Percentiles rank a stretch among this genome's conserved stretches.
These are phyloP conservation scores for Punica granatum DNA, from an alignment of 345 rosid genomes.

Conservation along the genomic window DNA sequence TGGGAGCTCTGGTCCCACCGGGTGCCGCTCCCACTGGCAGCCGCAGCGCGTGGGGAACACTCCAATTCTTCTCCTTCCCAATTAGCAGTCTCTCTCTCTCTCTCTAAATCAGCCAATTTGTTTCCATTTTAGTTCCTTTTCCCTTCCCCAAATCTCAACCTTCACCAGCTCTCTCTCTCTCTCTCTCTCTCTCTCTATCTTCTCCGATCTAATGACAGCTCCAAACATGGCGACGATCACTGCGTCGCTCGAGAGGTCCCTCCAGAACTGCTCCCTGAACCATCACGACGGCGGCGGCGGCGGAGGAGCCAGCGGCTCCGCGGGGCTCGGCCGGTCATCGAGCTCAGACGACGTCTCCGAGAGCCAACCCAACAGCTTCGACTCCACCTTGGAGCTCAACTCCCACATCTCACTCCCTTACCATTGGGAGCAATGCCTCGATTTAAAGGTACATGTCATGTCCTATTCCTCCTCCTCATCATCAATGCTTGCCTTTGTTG, in stretches of 20 bases:
- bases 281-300: conserved; percentile 20
- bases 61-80: background rate
- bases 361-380: conserved; percentile 20
- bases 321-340: conserved; percentile 31
- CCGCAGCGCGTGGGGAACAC: background rate
- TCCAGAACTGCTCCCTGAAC: conserved; percentile 64
- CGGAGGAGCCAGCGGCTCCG: conserved; percentile 4
- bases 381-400: conserved; percentile 58
- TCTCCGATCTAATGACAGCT: conserved; percentile 34
- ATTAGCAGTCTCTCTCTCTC: background rate
- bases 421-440: conserved; percentile 91
- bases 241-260: conserved; percentile 59
- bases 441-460: conserved; percentile 68
- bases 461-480: too few relatives aligned
- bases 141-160: background rate
- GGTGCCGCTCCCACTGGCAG: background rate
- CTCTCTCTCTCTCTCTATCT: background rate
- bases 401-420: conserved; percentile 66
- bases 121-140: background rate
- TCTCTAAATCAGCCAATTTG: background rate
- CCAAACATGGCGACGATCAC: conserved; percentile 63
- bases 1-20: background rate
- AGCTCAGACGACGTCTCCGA: conserved; percentile 27
- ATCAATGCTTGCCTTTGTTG: too few relatives aligned
- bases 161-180: background rate